A percentile compares a stretch with the other conserved stretches of the same genome.
These are phyloP conservation scores for Cinchona pubescens DNA, from an alignment of 257 asterid genomes.

Conservation along the genomic window DNA sequence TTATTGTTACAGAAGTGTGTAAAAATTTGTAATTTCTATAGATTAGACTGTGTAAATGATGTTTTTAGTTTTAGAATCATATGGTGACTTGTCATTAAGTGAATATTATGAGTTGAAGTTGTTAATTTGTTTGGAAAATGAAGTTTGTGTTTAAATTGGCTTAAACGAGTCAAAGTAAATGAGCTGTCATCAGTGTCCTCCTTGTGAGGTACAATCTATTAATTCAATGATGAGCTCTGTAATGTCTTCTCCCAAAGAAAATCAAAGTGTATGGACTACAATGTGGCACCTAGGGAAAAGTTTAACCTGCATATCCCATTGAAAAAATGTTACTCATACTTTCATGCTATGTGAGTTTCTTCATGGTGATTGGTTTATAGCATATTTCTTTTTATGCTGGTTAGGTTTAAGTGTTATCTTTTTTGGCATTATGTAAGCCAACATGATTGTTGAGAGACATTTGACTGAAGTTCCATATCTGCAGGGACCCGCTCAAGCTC, in stretches of 20 bases:
- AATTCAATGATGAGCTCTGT: not conserved
- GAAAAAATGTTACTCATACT: not conserved
- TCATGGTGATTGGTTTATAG: not conserved
- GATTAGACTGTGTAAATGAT: not conserved
- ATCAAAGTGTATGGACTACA: not conserved
- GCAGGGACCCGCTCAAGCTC: constrained; percentile 99
- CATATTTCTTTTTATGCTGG: no score
- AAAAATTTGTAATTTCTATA: no score
- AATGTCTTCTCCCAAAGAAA: not conserved
- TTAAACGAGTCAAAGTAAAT: not conserved
- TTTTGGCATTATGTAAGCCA: not conserved
- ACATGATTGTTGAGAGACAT: not conserved
- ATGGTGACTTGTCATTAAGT: not conserved
- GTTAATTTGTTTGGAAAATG: not conserved
- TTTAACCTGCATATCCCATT: not conserved
- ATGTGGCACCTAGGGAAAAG: not conserved
- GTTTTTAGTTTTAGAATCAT: not conserved
- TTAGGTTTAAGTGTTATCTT: not conserved
- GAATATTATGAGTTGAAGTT: not conserved
- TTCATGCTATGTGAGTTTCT: not conserved
- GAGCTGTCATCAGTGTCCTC: not conserved
- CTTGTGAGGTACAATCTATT: no score
- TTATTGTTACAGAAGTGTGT: not conserved
- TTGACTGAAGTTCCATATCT: not conserved
- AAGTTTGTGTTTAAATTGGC: not conserved